Base-by-base conservation (phyloP, 2,329 filamentous ascomycete species). In the Claviceps quebecensis region DNA sequence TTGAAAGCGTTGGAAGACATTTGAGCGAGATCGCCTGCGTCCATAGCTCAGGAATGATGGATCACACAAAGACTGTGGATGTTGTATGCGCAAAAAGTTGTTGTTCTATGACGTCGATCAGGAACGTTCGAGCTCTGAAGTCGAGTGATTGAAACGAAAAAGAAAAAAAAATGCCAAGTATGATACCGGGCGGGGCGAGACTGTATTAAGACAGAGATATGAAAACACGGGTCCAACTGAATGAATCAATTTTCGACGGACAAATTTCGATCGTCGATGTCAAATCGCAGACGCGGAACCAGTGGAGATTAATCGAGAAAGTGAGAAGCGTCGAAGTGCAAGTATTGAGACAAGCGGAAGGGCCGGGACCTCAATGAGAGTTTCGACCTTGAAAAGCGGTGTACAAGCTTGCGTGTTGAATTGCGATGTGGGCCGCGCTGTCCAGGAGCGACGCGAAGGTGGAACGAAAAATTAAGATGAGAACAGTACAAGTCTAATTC, bases 11-110 rank as follows among this genome's bases (percentile, higher is more conserved):
- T 87, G 76, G 88, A 91, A 74, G 88, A 87, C 91, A 97, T 97
- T 80, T 94, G 89, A 93, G 89, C 85, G 76, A 95, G 87, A 93
- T 89, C 88, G 80, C 91, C 91, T 81, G 91, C 84, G 91, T 95
- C 86, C 84, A 94, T 84, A 60, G 69, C 72, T 76, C 73, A 71
- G 17, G 5, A 40, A 45, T 26, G 17, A 34, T 34, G 3, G 34
- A n/a, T 40, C 23, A 46, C 36, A 29, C 34, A 22, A 48, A 14
- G 4, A 39, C 34, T 45, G 49, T 39, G 45, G 7, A 41, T 34
- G 13, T 48, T 7, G 23, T n/a, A 19, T 34, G 16, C 29, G 47
- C 23, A 16, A 17, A 47, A 4, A 22, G 17, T 8, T 9, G 16
- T 38, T 13, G 29, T 47, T 11, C 1, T 34, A 44, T 26, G 14